Evolutionary conservation across 176 grass and related monocot species (phyloP).

Genomic region (Zea luxurians): DNA sequence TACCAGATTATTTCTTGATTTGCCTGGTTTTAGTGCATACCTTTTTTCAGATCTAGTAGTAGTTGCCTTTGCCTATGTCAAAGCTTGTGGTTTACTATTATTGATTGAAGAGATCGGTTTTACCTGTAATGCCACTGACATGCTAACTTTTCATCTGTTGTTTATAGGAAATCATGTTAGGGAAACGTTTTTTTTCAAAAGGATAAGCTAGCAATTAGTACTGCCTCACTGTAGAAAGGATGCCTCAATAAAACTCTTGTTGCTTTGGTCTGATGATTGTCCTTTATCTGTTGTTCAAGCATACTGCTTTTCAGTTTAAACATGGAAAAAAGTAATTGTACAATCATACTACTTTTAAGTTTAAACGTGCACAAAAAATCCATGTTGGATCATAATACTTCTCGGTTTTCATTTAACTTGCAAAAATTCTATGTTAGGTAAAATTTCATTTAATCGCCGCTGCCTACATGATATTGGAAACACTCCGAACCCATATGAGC

Average conservation of each 20-base stretch:
- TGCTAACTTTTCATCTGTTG: conserved; percentile 23
- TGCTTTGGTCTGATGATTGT: no score
- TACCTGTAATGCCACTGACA: neutral
- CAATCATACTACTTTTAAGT: neutral
- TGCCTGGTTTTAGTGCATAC: neutral
- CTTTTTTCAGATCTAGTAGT: conserved; percentile 24
- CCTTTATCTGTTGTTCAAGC: no score
- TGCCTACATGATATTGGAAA: conserved; percentile 74
- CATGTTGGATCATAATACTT: conserved; percentile 1
- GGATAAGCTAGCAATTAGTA: neutral
- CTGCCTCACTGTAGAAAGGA: conserved; percentile 3
- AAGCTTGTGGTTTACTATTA: conserved; percentile 19
- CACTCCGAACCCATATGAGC: conserved; percentile 78
- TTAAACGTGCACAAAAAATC: conserved; percentile 20
- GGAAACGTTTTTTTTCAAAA: neutral
- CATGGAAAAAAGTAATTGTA: neutral
- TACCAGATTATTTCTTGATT: neutral
- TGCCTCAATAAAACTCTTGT: neutral
- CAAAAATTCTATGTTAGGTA: conserved; percentile 44
- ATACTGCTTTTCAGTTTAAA: no score
- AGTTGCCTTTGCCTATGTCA: neutral
- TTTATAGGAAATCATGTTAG: conserved; percentile 9
- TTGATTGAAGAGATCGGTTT: neutral
- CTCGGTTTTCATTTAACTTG: conserved; percentile 27
- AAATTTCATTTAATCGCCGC: conserved; percentile 77